A percentile compares a stretch with the other conserved stretches of the same genome.
These are phyloP conservation scores for Sungouiozyma intestinalis DNA, from an alignment of 805 yeast genomes.

Conservation along the genomic window DNA sequence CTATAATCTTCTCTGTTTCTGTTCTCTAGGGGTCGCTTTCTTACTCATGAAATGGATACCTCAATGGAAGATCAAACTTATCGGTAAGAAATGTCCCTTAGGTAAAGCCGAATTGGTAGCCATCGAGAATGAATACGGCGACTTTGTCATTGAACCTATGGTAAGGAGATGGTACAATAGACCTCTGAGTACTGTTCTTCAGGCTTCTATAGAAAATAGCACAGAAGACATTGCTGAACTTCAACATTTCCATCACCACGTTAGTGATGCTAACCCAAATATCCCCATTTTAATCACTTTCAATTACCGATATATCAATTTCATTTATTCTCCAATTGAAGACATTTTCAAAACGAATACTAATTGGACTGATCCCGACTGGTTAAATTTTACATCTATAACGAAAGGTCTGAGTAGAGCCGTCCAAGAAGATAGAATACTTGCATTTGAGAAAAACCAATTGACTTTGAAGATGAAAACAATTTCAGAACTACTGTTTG, in stretches of 20 bases:
- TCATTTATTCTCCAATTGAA: conserved; percentile 77
- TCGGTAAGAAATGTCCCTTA: conserved; percentile 57
- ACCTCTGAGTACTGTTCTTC: conserved; percentile 58
- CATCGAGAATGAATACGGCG: conserved; percentile 89
- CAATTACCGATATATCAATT: conserved; percentile 71
- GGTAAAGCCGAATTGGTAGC: conserved; percentile 89
- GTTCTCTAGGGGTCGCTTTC: conserved; percentile 64
- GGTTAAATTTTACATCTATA: conserved; percentile 51
- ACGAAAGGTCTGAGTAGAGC: conserved; percentile 62
- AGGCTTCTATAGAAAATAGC: conserved; percentile 18
- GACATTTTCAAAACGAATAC: conserved; percentile 76
- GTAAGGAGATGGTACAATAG: conserved; percentile 55
- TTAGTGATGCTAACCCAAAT: conserved; percentile 27
- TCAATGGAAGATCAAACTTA: conserved; percentile 50
- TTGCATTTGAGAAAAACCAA: conserved; percentile 69
- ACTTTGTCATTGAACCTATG: conserved; percentile 51
- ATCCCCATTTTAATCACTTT: conserved; percentile 63
- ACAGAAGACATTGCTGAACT: conserved; percentile 9
- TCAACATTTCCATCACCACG: conserved; percentile 14
- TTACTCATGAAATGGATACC: conserved; percentile 82
- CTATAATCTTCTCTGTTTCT: conserved; percentile 45
- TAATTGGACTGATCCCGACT: conserved; percentile 76
- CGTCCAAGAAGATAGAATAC: conserved; percentile 52
- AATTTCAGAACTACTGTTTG: conserved; percentile 51
- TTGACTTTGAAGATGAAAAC: conserved; percentile 71